Conservation (phyloP, 2,329 filamentous ascomycete genomes). For the Apiospora marii region DNA sequence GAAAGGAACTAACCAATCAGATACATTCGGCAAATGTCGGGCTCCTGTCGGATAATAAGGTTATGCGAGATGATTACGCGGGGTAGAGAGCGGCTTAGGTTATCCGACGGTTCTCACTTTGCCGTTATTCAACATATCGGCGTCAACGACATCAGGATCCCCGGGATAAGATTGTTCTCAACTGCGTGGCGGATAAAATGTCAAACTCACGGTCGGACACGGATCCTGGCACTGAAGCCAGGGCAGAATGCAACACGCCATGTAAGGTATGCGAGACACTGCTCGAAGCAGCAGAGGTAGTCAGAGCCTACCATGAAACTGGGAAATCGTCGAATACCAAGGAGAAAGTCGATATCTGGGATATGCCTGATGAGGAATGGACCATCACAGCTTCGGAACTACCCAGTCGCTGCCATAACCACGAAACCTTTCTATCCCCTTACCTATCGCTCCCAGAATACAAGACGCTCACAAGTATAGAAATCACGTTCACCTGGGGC, state of each 20-base stretch:
- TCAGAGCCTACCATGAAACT: background rate
- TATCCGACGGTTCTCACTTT: too few species aligned
- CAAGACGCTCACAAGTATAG: background rate
- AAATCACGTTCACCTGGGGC: background rate
- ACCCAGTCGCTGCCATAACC: background rate
- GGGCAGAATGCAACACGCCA: background rate
- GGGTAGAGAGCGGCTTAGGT: too few species aligned
- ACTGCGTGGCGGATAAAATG: too few species aligned
- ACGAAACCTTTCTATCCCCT: background rate
- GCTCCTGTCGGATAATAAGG: too few species aligned
- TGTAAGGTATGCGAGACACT: background rate
- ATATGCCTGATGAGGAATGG: background rate
- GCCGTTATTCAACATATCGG: too few species aligned
- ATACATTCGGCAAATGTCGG: too few species aligned
- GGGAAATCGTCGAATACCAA: background rate
- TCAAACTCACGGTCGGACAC: background rate
- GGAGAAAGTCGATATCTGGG: background rate
- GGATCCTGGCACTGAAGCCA: rapidly evolving
- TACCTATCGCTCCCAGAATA: background rate
- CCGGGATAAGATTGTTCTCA: too few species aligned
- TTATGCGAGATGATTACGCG: too few species aligned
- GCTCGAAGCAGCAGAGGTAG: background rate
- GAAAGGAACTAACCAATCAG: too few species aligned
- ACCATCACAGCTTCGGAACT: background rate
- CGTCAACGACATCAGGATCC: too few species aligned